Percentiles rank a stretch among this genome's conserved stretches.
Evolutionary conservation across 805 yeast species (phyloP).

Genomic region (Naumovozyma castellii): DNA sequence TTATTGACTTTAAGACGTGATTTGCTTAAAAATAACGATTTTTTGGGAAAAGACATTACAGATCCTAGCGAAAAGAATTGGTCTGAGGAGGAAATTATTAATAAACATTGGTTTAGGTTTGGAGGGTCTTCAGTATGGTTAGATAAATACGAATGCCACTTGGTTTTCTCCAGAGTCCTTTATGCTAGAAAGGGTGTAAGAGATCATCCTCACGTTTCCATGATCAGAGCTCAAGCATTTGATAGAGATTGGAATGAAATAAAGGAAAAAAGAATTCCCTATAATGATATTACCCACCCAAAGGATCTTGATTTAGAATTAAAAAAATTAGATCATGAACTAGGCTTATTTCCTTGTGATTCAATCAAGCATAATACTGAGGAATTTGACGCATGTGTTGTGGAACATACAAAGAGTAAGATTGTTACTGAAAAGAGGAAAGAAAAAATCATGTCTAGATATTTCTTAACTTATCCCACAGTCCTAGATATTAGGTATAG

Average conservation of each 20-base stretch:
- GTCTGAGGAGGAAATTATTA: constrained; percentile 8
- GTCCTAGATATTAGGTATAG: constrained; percentile 6
- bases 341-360: constrained; percentile 21
- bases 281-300: constrained; percentile 17
- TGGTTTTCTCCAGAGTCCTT: constrained; percentile 37
- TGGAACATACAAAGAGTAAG: constrained; percentile 9
- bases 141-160: constrained; percentile 40
- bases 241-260: constrained; percentile 41
- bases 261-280: constrained; percentile 29
- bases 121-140: constrained; percentile 48
- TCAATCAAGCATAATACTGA: constrained; percentile 13
- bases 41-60: constrained; percentile 1
- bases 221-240: constrained; percentile 37
- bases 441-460: constrained; percentile 6
- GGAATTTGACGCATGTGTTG: constrained; percentile 16
- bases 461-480: constrained; percentile 10
- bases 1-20: constrained; percentile 3
- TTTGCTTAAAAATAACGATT: constrained; percentile 1
- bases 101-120: constrained; percentile 35
- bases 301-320: constrained; percentile 24
- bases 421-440: constrained; percentile 8
- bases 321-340: constrained; percentile 15
- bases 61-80: constrained; percentile 4
- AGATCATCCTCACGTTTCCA: constrained; percentile 33
- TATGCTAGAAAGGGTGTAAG: constrained; percentile 30